Base-by-base conservation (phyloP, 495 filamentous ascomycete genomes). In the Neurospora sp. region DNA sequence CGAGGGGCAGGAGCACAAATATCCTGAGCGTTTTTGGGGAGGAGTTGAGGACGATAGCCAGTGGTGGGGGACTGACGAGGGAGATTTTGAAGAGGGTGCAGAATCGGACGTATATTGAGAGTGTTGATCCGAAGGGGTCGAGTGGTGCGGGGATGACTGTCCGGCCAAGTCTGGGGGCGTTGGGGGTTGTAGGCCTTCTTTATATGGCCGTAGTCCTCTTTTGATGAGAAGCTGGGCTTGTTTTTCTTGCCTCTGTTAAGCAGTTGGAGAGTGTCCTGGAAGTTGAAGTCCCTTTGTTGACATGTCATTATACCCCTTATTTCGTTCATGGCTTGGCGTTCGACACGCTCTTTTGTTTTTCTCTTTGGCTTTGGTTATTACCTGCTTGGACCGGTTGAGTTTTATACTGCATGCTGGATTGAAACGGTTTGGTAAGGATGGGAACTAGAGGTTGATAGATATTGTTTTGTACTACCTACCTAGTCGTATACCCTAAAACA, bases 1-100 rank as follows among this genome's bases (percentile, higher is more conserved):
- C 92, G 0, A 78, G 78, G 4, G 92, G 91, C 0, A 82, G 90
- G 12, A 92, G 89, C 69, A 93, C 91, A 4, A 89, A 88, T 72
- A 94, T 93, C 46, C 77, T 93, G 20, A 77, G 80, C 4, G 83
- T 84, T 0, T 86, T 87, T 74, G 79, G 80, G 2, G 76, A 81
- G 12, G 79, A 88, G 78, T 74, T 88, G 42, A 71, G 74, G 6
- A 65, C 71, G 5, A 71, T 86, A 10, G 82, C 76, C n/a, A 70
- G 71, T 31, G 74, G 77, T 5, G 74, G 81, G 20, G 42, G 71
- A 2, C 35, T 70, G 38, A 72, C 70, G 5, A 31, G 44, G 10
- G 72, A 74, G 41, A 31, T 74, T n/a, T 22, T 69, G 72, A 41
- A 40, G 27, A 53, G 12, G 40, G 69, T 76, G 2, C 72, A 72